Conservation (phyloP, 2,329 filamentous ascomycete genomes). For the Cladosporium sp. region DNA sequence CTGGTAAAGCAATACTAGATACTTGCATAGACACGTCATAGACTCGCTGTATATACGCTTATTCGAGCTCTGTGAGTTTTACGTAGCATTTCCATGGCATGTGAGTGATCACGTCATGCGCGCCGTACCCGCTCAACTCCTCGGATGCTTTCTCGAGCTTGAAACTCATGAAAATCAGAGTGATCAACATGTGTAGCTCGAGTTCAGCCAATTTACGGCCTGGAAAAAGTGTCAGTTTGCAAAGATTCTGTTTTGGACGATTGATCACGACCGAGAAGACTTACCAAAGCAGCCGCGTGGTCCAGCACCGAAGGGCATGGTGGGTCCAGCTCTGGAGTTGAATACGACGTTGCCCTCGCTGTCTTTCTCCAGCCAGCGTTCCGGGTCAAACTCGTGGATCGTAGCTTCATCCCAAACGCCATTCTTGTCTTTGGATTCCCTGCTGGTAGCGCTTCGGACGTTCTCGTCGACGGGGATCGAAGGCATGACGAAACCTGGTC, state of each 20-base stretch:
- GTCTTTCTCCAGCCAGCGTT: conserved; percentile 42
- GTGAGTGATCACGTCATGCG: conserved; percentile 34
- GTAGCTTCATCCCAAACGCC: conserved; percentile 32
- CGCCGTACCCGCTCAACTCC: conserved; percentile 26
- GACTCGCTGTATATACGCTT: neutral
- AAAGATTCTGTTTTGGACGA: neutral
- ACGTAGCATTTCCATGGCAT: conserved; percentile 33
- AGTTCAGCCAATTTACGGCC: conserved; percentile 31
- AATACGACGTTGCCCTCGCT: conserved; percentile 34
- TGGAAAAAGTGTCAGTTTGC: conserved; percentile 8
- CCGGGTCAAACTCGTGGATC: conserved; percentile 40
- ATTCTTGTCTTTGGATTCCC: conserved; percentile 30
- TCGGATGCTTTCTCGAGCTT: neutral
- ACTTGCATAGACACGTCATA: neutral
- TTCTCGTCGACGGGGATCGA: conserved; percentile 33
- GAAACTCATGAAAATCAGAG: conserved; percentile 5
- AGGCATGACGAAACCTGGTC: conserved; percentile 24
- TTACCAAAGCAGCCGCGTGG: conserved; percentile 41
- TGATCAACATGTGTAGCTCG: conserved; percentile 5
- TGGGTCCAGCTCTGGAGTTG: conserved; percentile 39
- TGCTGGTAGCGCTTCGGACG: conserved; percentile 35
- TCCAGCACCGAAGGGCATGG: conserved; percentile 40
- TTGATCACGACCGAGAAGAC: neutral
- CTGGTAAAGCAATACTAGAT: conserved; percentile 5
- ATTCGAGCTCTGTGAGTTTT: conserved; percentile 10